Evolutionary conservation across 805 yeast species (phyloP).

Genomic region (Lachancea lanzarotensis): DNA sequence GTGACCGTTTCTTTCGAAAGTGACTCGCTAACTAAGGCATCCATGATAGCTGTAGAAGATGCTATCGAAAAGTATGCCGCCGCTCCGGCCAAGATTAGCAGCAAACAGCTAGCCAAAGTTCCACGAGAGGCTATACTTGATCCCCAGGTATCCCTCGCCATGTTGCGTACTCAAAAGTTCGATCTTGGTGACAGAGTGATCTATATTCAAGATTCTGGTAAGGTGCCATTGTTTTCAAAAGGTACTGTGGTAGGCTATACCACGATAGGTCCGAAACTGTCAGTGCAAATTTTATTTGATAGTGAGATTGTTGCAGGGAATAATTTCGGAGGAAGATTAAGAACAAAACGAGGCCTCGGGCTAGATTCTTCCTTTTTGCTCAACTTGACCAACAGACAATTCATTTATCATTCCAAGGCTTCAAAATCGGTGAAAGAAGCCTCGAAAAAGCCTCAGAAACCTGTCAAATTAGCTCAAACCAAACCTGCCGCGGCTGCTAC

Average conservation of each 20-base stretch:
- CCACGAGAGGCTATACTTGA: slow-evolving; percentile 78
- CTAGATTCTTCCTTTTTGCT: slow-evolving; percentile 76
- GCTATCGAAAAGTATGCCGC: slow-evolving; percentile 43
- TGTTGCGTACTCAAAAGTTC: slow-evolving; percentile 69
- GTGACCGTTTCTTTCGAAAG: slow-evolving; percentile 67
- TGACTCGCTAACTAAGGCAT: slow-evolving; percentile 63
- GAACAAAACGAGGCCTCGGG: slow-evolving; percentile 74
- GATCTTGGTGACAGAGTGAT: slow-evolving; percentile 85
- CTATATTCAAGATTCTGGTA: slow-evolving; percentile 79
- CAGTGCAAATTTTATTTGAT: slow-evolving; percentile 79
- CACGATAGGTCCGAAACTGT: slow-evolving; percentile 45
- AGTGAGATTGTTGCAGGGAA: slow-evolving; percentile 76
- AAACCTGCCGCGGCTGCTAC: slow-evolving; percentile 18
- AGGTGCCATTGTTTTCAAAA: slow-evolving; percentile 76
- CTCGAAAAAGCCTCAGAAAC: slow-evolving; percentile 27
- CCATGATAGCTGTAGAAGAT: slow-evolving; percentile 62
- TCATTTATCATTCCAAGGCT: slow-evolving; percentile 67
- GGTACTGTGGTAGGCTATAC: slow-evolving; percentile 86
- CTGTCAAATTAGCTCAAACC: slow-evolving; percentile 15
- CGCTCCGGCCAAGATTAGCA: slow-evolving; percentile 40
- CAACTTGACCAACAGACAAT: slow-evolving; percentile 68
- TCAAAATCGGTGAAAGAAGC: slow-evolving; percentile 36
- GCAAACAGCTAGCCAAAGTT: slow-evolving; percentile 65
- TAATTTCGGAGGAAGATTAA: slow-evolving; percentile 68
- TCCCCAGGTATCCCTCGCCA: slow-evolving; percentile 64